Evolutionary conservation across 176 grass and related monocot genomes (phyloP).

Genomic region (Eleusine indica): DNA sequence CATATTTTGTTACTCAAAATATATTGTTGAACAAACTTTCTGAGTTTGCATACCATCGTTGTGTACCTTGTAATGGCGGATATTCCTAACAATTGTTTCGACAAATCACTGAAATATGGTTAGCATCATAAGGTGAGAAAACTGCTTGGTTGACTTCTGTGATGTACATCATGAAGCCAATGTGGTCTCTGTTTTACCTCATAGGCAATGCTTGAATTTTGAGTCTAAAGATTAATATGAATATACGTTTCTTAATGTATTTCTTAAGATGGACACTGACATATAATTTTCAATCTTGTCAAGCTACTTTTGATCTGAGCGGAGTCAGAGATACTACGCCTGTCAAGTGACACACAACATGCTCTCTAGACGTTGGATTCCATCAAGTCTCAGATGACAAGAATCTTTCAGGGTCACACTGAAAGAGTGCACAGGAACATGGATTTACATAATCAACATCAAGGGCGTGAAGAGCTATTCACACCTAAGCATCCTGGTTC

Average conservation of each 20-base stretch:
- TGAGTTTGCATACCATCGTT: neutral
- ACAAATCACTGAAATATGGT: neutral
- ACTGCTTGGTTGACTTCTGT: neutral
- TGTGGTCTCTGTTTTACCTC: neutral
- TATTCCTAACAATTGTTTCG: neutral
- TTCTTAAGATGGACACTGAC: constrained; percentile 15
- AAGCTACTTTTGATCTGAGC: constrained; percentile 73
- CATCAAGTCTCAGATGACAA: constrained; percentile 56
- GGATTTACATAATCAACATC: constrained; percentile 26
- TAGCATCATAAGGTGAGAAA: constrained; percentile 5
- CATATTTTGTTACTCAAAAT: neutral
- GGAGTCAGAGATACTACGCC: constrained; percentile 68
- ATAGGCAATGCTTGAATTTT: neutral
- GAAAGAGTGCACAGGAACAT: constrained; percentile 19
- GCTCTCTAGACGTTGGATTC: constrained; percentile 54
- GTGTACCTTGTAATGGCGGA: neutral
- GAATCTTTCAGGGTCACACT: constrained; percentile 55
- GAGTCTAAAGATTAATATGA: neutral
- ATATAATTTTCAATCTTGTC: constrained; percentile 19
- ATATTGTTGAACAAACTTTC: neutral
- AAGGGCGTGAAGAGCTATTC: constrained; percentile 59
- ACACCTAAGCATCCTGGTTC: constrained; percentile 65
- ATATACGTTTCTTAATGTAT: neutral
- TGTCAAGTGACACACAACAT: constrained; percentile 55
- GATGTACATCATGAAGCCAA: neutral